Base-by-base conservation (phyloP, 495 filamentous ascomycete species). In the Podospora comata region DNA sequence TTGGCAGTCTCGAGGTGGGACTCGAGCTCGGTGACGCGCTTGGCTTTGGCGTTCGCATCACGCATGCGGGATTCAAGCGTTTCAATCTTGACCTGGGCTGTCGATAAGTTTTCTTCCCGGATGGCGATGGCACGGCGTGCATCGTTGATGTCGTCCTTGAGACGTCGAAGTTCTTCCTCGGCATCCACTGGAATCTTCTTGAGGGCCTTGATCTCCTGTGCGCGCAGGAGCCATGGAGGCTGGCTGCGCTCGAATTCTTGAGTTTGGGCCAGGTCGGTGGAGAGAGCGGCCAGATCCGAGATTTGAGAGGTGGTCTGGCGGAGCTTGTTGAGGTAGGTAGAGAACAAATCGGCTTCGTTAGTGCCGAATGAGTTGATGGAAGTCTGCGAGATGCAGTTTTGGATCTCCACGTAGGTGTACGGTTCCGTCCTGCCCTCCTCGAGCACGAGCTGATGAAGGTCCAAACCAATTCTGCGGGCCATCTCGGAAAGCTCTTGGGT, bases 81-180 rank as follows among this genome's bases (percentile, higher is more conserved):
- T 78, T 97, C 95, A 73, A 97, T 94, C 77, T 96, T 96, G 68
- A 97, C 90, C 3, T 87, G 86, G 11, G 92, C 85, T 39, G 92
- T 91, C 70, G 91, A 89, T 20, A 92, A 80, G 27, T 81, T 82
- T 67, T 90, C 83, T 54, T 93, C 89, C 32, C 86, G 84, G 58
- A 89, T 80, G 9, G 87, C 87, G 71, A 87, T 88, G 71, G 82
- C 85, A 74, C 86, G 85, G 0, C 86, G 83, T 34, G 83, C 88
- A 73, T 87, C 90, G 66, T 87, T 75, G 82, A 89, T 80, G 65
- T 94, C 90, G 57, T 92, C 90, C 72, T 89, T 90, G 44, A 96
- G 80, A 19, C 87, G 86, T 13, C 86, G 87, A 57, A 93, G 85
- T 72, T 94, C 89, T 68, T 92, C 87, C 72, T 97, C 93, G 7